Evolutionary conservation across 1,284 basidiomycete genomes (phyloP), one percentile per base, ranked within the genome.

Genomic region (Cryptococcus neoformans): DNA sequence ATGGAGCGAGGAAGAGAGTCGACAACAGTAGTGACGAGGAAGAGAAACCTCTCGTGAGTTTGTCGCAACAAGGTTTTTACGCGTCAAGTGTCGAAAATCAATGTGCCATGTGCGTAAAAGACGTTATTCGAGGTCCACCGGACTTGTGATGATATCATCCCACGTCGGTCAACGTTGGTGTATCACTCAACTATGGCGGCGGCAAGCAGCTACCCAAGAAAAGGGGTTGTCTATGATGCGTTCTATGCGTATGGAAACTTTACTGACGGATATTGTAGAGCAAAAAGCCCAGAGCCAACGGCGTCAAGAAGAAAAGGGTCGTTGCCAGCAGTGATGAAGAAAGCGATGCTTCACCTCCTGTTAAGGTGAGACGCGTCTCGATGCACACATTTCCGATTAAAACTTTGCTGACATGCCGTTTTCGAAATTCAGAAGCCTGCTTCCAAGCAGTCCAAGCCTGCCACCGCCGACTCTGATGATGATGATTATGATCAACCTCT

Each of bases 401-500:
- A 41, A 41, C 4, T 4, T 12, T 41, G 16, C 16, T 41, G 40
- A 41, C 40, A 5, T 5, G 40, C 16, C 28, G 28, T 28, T 28
- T 21, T 28, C 28, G 28, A 28, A 3, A 28, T 28, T 4, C 28
- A 28, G 28, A 67, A 62, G 53, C 61, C 57, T 41, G 37, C 56
- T 35, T 52, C 59, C 46, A 54, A 54, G 34, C 28, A 28, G 4
- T 49, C 59, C 38, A 53, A 53, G 54, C 56, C 57, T 17, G 40
- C 55, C 44, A 42, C 56, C 6, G 51, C 52, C 14, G 36, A 40
- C 21, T 62, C 65, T 39, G 70, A 68, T 21, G 49, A 51, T 10
- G 67, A 63, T 9, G 69, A 73, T 36, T 73, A 75, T 49, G 73
- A 74, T 3, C 77, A 79, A 65, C 83, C 85, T 9, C 80, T 87